Conservation (phyloP, 139 green algal genomes). For the Chlorella vulgaris region DNA sequence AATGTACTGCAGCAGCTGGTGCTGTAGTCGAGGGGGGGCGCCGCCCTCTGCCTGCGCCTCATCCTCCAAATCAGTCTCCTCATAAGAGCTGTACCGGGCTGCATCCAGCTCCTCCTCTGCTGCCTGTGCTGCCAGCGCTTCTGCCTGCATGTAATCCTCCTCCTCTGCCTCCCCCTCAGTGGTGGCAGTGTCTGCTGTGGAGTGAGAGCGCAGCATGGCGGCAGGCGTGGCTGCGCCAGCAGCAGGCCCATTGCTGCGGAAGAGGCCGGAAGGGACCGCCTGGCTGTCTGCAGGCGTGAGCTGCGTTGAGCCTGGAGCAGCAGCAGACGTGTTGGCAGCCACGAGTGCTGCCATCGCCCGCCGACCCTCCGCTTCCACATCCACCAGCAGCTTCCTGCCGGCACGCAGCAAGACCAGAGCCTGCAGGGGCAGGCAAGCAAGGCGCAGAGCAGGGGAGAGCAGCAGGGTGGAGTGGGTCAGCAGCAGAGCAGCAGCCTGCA, state of each 20-base stretch:
- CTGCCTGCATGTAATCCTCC: neutral
- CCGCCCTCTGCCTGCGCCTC: neutral
- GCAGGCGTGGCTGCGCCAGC: too few species aligned
- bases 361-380: conserved; percentile 48
- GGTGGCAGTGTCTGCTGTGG: conserved; percentile 31
- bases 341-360: conserved; percentile 53
- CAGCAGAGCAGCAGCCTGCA: too few species aligned
- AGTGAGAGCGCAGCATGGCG: neutral
- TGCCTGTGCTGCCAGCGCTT: neutral
- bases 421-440: conserved; percentile 12
- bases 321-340: conserved; percentile 24
- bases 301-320: conserved; percentile 24
- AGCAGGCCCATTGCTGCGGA: conserved; percentile 2
- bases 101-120: conserved; percentile 4
- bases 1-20: conserved; percentile 4
- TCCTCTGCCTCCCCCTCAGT: conserved; percentile 4
- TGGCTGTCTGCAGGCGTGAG: conserved; percentile 6
- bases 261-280: conserved; percentile 15
- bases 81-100: conserved; percentile 51
- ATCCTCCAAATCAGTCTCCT: conserved; percentile 47
- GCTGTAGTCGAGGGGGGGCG: neutral
- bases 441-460: too few species aligned
- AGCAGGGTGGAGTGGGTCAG: too few species aligned
- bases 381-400: conserved; percentile 55
- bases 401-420: conserved; percentile 40